phyloP scores from a whole-genome alignment of 1,284 basidiomycete genomes.

The Rugiboletus extremiorientalis region DNA sequence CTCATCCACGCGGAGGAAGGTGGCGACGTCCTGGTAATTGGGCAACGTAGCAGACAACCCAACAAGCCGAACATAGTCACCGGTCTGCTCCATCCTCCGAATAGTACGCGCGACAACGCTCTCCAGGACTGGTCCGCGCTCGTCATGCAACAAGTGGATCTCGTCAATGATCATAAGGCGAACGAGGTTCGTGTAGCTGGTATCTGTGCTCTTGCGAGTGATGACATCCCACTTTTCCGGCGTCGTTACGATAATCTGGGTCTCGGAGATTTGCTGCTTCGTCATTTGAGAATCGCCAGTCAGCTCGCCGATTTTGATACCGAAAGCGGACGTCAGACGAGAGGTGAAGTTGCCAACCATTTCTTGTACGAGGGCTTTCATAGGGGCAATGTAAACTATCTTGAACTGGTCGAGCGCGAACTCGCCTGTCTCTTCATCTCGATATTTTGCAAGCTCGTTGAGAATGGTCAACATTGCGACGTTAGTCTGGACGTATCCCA shows the following conservation, averaged over 20 bases:
- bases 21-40: conserved; percentile 98
- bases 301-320: conserved; percentile 90
- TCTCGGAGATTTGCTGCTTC: conserved; percentile 96
- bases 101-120: conserved; percentile 91
- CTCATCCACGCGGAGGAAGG: conserved; percentile 94
- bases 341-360: conserved; percentile 92
- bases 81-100: conserved; percentile 92
- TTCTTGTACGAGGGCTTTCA: conserved; percentile 98
- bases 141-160: conserved; percentile 97
- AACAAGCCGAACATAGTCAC: conserved; percentile 90
- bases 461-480: conserved; percentile 95
- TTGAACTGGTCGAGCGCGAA: conserved; percentile 94
- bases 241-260: conserved; percentile 98
- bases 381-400: conserved; percentile 97
- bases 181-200: conserved; percentile 96
- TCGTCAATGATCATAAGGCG: conserved; percentile 98
- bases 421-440: conserved; percentile 79
- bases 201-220: conserved; percentile 96
- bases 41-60: conserved; percentile 97
- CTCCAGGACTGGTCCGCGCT: conserved; percentile 97
- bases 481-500: conserved; percentile 69
- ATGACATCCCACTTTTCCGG: conserved; percentile 99
- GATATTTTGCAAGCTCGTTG: conserved; percentile 84
- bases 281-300: conserved; percentile 99
- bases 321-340: conserved; percentile 75